phyloP scores from a whole-genome alignment of 768 basidiomycete species.

The Paxillus ammoniavirescens region DNA sequence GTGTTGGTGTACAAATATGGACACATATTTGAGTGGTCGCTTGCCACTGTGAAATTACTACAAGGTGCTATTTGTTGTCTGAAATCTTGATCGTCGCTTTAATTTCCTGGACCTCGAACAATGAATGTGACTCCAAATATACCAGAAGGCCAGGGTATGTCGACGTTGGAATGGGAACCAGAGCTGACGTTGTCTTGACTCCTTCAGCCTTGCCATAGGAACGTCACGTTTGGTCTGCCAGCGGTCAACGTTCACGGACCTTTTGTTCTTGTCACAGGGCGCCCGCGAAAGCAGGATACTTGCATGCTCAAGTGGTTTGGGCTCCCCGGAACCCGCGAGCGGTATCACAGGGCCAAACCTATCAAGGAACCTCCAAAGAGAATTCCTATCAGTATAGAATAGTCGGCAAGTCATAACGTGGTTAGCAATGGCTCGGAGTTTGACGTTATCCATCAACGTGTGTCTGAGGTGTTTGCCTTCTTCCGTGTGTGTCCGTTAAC shows the following conservation, averaged over 20 bases:
- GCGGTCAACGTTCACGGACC: constrained; percentile 16
- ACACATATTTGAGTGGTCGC: not conserved
- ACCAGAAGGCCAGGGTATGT: constrained; percentile 44
- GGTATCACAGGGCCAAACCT: too few species aligned
- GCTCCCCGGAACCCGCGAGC: too few species aligned
- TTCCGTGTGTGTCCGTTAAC: too few species aligned
- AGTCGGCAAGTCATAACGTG: too few species aligned
- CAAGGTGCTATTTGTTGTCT: not conserved
- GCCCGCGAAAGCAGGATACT: not conserved
- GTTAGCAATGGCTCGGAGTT: too few species aligned
- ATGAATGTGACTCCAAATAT: constrained; percentile 38
- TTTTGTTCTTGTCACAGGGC: constrained; percentile 46
- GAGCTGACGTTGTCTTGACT: constrained; percentile 50
- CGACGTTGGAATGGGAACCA: constrained; percentile 59
- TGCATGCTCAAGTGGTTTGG: too few species aligned
- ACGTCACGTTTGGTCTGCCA: too few species aligned
- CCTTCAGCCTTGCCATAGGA: not conserved
- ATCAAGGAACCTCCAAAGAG: too few species aligned
- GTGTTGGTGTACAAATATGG: not conserved
- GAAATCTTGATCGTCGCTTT: not conserved
- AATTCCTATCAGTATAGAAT: too few species aligned
- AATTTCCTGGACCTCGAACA: not conserved
- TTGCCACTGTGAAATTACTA: not conserved
- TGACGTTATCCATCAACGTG: too few species aligned
- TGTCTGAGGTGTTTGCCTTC: too few species aligned